Evolutionary conservation across 2,329 filamentous ascomycete species (phyloP), one percentile per base, ranked within the genome.

Genomic region (Tolypocladium tundrense): DNA sequence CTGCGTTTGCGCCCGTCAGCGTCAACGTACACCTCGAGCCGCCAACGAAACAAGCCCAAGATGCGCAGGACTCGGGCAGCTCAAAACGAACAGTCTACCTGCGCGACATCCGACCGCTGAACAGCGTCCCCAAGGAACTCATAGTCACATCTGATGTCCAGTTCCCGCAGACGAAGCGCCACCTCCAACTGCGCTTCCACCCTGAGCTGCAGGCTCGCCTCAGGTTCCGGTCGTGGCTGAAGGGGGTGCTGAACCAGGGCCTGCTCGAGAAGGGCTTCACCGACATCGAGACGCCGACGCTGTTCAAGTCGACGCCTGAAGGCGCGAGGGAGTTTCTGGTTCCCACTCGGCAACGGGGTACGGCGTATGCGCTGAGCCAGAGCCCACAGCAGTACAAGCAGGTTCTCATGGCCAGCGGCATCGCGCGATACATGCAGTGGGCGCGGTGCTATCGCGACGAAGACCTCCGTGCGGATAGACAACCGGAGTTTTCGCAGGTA

Each of bases 311-410:
- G 0, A 99, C 94, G 0, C 91, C 94, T 0, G 94, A 99, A 74
- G 94, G 94, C 0, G 95, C 94, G 1, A 82, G 93, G 54, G 94
- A 99, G 70, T 99, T 99, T 61, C 72, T 99, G 7, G 93, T 99
- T 5, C 94, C 94, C 0, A 96, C 92, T 1, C 80, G 94, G 35
- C 82, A 80, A 41, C 80, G 79, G 1, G 91, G 90, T 0, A 76
- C 86, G 60, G 91, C 90, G 4, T 99, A 97, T 71, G 94, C 94
- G 10, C 77, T 99, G 24, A 92, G 92, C 0, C 95, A 99, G 70
- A 97, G 93, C 63, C 94, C 94, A 0, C 94, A 99, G 71, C 94
- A 99, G 71, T 99, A 97, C 70, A 99, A 99, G 75, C 94, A 99
- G 75, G 90, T 97, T 2, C 81, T 99, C 48, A 97, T 99, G 91